A percentile compares a stretch with the other conserved stretches of the same genome.
These are phyloP conservation scores for Cylindricascospora bacillispora DNA, from an alignment of 1,139 yeast species.

Conservation along the genomic window DNA sequence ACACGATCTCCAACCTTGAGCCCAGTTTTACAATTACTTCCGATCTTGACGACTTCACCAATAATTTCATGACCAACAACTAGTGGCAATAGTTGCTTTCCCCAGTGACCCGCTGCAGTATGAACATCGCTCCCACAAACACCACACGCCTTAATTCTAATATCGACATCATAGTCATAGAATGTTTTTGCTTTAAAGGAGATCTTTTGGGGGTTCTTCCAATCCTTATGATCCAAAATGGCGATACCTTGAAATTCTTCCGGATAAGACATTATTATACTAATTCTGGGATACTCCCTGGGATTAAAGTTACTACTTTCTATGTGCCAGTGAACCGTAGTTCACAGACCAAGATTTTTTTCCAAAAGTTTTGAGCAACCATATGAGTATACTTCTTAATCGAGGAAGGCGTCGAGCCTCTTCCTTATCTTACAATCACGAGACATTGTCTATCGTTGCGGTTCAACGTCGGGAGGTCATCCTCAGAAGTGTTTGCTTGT, in stretches of 20 bases:
- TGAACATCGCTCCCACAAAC: slow-evolving; percentile 45
- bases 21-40: slow-evolving; percentile 30
- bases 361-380: too few relatives aligned
- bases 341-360: too few relatives aligned
- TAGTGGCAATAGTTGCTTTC: slow-evolving; percentile 24
- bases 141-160: slow-evolving; percentile 37
- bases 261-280: slow-evolving; percentile 25
- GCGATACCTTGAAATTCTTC: slow-evolving; percentile 36
- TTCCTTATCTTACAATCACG: too few relatives aligned
- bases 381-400: too few relatives aligned
- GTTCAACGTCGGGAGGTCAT: too few relatives aligned
- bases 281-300: too few relatives aligned
- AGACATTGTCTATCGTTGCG: too few relatives aligned
- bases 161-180: slow-evolving; percentile 27
- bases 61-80: slow-evolving; percentile 41
- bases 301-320: slow-evolving; percentile 3
- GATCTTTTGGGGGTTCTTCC: slow-evolving; percentile 33
- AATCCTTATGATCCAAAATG: slow-evolving; percentile 30
- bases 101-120: slow-evolving; percentile 30
- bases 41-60: slow-evolving; percentile 34
- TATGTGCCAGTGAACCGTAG: slow-evolving; percentile 5
- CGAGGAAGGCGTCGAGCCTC: too few relatives aligned
- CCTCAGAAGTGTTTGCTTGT: too few relatives aligned
- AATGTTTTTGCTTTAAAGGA: slow-evolving; percentile 26
- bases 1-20: slow-evolving; percentile 37